Conservation (phyloP, 2,329 filamentous ascomycete species). For the Triangularia verruculosa region DNA sequence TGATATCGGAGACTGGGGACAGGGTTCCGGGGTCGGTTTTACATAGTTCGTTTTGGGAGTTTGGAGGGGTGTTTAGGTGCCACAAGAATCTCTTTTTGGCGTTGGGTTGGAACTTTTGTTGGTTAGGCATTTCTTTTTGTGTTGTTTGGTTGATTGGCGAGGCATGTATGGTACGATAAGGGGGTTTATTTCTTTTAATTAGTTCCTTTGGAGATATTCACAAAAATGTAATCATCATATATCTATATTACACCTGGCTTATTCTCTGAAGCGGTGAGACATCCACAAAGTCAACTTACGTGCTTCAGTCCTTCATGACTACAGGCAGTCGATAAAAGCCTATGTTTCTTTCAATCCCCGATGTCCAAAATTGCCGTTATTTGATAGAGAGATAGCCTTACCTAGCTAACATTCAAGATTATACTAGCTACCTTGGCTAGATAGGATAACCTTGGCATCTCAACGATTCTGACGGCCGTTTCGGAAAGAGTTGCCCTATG, state of each 20-base stretch:
- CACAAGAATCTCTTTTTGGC: background rate
- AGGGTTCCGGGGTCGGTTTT: background rate
- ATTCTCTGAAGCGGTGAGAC: too few species aligned
- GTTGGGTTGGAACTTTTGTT: background rate
- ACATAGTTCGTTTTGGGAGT: background rate
- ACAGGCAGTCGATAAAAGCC: too few species aligned
- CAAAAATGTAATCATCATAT: background rate
- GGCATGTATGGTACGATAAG: too few species aligned
- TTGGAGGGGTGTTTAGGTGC: background rate
- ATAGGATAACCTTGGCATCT: background rate
- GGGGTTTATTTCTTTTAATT: background rate
- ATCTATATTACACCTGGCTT: too few species aligned
- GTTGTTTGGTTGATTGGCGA: background rate
- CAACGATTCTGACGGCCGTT: background rate
- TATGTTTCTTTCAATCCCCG: too few species aligned
- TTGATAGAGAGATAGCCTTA: too few species aligned
- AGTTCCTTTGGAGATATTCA: background rate
- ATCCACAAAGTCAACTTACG: too few species aligned
- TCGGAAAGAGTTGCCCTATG: background rate
- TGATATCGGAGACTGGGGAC: slow-evolving; percentile 6
- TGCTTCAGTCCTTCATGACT: too few species aligned
- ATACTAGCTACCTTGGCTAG: background rate
- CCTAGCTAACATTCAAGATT: too few species aligned
- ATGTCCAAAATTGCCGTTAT: too few species aligned
- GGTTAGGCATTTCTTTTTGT: background rate